phyloP scores from a whole-genome alignment of 164 flowering plant species.

The Vitis labrusca region DNA sequence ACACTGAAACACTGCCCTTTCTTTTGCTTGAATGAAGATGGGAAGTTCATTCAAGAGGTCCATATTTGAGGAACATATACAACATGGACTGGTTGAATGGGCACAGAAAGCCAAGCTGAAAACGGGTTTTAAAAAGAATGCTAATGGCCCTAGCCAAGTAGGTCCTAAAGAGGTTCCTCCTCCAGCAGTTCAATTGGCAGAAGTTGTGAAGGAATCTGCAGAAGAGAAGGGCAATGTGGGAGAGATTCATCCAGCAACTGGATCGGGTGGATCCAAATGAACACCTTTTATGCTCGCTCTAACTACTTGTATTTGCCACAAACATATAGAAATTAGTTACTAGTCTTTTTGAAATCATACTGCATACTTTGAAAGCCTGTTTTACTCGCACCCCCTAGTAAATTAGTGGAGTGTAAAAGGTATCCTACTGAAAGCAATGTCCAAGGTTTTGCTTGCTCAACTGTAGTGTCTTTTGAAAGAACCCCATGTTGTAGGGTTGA shows the following conservation, averaged over 20 bases:
- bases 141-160: slow-evolving; percentile 20
- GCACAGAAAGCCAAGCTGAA: slow-evolving; percentile 47
- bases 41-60: slow-evolving; percentile 42
- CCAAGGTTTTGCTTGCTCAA: too few species aligned
- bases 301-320: too few species aligned
- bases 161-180: slow-evolving; percentile 21
- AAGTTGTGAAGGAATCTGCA: slow-evolving; percentile 1
- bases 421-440: too few species aligned
- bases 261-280: neutral
- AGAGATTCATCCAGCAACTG: neutral
- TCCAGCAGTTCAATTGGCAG: slow-evolving; percentile 24
- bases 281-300: neutral
- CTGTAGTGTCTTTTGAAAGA: too few species aligned
- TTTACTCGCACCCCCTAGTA: too few species aligned
- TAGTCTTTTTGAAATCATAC: too few species aligned
- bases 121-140: slow-evolving; percentile 15
- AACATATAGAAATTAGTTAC: too few species aligned
- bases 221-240: slow-evolving; percentile 13
- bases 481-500: too few species aligned
- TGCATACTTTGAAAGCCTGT: too few species aligned
- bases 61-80: slow-evolving; percentile 51
- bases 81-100: slow-evolving; percentile 48
- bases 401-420: too few species aligned
- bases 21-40: slow-evolving; percentile 12
- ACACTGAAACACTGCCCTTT: neutral